Base-by-base conservation (phyloP, 345 rosid species). In the Salix caprea region DNA sequence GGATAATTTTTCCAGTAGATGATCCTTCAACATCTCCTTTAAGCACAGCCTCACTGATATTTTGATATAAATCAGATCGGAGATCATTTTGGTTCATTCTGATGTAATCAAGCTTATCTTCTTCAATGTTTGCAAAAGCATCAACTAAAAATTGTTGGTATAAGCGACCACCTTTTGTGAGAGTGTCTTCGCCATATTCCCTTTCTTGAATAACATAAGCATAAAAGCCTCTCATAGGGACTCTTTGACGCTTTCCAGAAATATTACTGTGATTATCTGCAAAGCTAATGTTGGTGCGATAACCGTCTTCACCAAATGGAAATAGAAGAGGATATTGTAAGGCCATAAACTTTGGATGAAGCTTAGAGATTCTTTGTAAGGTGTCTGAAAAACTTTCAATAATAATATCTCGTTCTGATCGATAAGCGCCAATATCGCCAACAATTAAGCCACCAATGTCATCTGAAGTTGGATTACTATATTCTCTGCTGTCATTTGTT, bases 101-200 rank as follows among this genome's bases (percentile, higher is more conserved):
- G 0, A 67, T 34, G 2, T 6, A 67, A 4, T 68, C 26, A 37
- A 39, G 54, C 6, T 1, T 3, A 2, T 68, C 71, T 21, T 68
- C 28, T 9, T 68, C 28, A 36, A 67, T 26, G 8, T 6, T 37
- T 1, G 8, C 23, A 11, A 18, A 68, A 7, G 14, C 54, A 37
- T 67, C 71, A 8, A 68, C 52, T 2, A 37, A 24, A 68, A 68
- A 68, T 39, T 68, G 2, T 40, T 40, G 28, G 24, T 21, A 68
- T 2, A 68, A 1, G 2, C 14, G 2, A n/a, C 32, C 54, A 6
- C 32, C 52, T 19, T 39, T 39, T 11, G 1, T 3, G 0, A 68
- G 28, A 8, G 24, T 42, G 10, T 3, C 2, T 2, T 2, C 15
- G 0, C 34, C 8, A 16, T 13, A 0, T 0, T 2, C 9, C 3